Conservation (phyloP, 116 monocot species). For the Zostera marina region DNA sequence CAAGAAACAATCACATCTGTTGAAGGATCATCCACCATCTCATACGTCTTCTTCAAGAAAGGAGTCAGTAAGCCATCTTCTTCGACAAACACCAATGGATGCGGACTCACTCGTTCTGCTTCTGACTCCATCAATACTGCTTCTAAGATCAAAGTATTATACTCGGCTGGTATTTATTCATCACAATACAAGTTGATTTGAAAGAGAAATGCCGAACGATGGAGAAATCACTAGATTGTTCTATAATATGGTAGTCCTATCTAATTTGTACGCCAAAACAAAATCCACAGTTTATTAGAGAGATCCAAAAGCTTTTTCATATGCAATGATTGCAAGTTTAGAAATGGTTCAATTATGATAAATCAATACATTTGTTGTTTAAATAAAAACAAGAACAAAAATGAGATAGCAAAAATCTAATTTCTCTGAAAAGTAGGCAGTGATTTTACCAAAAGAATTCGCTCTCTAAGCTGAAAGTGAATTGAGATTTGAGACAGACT, state of each 20-base stretch:
- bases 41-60: slow-evolving; percentile 7
- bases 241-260: no score
- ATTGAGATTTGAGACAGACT: neutral
- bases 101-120: neutral
- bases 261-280: no score
- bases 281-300: no score
- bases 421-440: neutral
- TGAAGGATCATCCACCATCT: slow-evolving; percentile 9
- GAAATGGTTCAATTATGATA: no score
- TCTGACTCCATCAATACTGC: neutral
- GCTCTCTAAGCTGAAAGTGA: neutral
- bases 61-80: neutral
- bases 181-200: no score
- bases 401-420: neutral
- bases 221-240: no score
- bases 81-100: neutral
- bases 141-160: no score
- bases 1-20: slow-evolving; percentile 6
- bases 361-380: neutral
- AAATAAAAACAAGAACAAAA: neutral
- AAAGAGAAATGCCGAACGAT: no score
- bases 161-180: no score
- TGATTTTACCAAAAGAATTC: neutral
- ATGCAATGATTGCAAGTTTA: no score
- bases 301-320: no score